A percentile compares a stretch with the other conserved stretches of the same genome.
Evolutionary conservation across 148 eudicot species (phyloP).

Genomic region (Arctostaphylos glauca): DNA sequence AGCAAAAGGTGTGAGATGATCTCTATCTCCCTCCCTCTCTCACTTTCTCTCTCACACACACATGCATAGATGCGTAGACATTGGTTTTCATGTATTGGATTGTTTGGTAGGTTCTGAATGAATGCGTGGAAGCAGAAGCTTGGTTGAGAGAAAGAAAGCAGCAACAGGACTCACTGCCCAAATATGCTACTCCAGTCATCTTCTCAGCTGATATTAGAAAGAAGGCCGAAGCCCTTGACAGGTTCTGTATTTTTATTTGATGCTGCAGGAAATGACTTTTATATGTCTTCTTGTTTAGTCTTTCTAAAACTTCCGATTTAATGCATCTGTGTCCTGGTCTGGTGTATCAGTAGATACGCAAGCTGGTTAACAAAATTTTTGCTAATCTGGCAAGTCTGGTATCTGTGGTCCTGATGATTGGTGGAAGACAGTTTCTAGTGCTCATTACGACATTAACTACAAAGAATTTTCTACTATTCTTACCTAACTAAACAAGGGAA

Average conservation of each 20-base stretch:
- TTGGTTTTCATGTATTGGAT: background rate
- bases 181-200: conserved; percentile 60
- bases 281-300: background rate
- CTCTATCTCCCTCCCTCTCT: background rate
- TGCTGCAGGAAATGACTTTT: background rate
- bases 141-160: conserved; percentile 87
- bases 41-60: background rate
- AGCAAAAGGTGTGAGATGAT: conserved; percentile 55
- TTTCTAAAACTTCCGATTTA: background rate
- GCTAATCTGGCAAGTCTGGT: background rate
- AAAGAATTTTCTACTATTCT: background rate
- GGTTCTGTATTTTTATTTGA: conserved; percentile 32
- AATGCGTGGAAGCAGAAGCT: conserved; percentile 72
- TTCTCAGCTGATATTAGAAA: conserved; percentile 66
- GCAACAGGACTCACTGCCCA: conserved; percentile 81
- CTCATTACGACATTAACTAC: background rate
- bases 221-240: conserved; percentile 81
- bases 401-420: background rate
- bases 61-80: background rate
- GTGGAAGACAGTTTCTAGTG: background rate
- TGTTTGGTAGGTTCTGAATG: conserved; percentile 52
- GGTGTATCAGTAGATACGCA: background rate
- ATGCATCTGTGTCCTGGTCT: background rate
- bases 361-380: background rate
- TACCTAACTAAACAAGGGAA: background rate